Base-by-base conservation (phyloP, 2,329 filamentous ascomycete genomes). In the Talaromyces sp. region DNA sequence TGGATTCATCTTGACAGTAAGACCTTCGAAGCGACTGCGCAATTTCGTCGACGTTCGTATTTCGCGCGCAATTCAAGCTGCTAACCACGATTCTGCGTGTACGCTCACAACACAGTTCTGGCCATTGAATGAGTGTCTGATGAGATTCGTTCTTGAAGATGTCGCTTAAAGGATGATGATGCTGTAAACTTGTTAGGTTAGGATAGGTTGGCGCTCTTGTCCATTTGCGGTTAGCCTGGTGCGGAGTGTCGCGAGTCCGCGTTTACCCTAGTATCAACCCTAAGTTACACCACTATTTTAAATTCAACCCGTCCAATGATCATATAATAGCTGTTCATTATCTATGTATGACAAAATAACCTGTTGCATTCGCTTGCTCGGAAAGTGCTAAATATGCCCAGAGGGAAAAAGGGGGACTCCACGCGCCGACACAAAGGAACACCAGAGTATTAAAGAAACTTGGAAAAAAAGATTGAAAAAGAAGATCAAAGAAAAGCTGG, bases 1-100 rank as follows among this genome's bases (percentile, higher is more conserved):
- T 69, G 85, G 85, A 72, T 86, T 87, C 85, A 86, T 86, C n/a
- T 59, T 63, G 54, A 45, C 31, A 13, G n/a, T 5, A 7, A 1
- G 57, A 24, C 33, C 16, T 22, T 43, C 35, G 19, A 19, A 10
- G 61, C 39, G 27, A 57, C 24, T 57, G 24, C n/a, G 50, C 37
- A 24, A n/a, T 19, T 22, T 33, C n/a, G 10, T 19, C 5, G 5
- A 50, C n/a, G 16, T 3, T 1, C 16, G 11, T 19, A 35, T 22
- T 2, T n/a, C 56, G 22, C 24, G 11, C 35, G 39, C n/a, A 24
- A 19, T 16, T 31, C 14, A 27, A 27, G 11, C 22, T 14, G 13
- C 3, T n/a, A 11, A 31, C 31, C 16, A n/a, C 4, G 37, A 10
- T 22, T 13, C 10, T 22, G 22, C 41, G 14, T 63, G 41, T 37